Conservation (phyloP, 352 stramenopile species). For the Globisporangium cederbergense region DNA sequence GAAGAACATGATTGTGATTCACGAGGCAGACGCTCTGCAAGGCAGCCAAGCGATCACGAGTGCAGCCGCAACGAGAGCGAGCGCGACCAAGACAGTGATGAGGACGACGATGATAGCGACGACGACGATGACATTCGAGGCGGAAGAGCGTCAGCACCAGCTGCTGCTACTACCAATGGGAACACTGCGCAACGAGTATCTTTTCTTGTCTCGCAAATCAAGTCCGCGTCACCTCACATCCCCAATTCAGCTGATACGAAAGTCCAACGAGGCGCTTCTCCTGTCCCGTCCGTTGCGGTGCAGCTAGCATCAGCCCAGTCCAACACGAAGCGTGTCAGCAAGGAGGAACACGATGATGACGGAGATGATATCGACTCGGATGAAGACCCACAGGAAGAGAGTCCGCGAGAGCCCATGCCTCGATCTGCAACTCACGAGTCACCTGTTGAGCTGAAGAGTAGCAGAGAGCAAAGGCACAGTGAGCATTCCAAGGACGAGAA, state of each 20-base stretch:
- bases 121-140: conserved; percentile 15
- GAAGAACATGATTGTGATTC: not conserved
- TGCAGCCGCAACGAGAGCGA: not conserved
- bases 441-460: not conserved
- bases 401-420: conserved; percentile 25
- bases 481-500: conserved; percentile 20
- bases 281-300: conserved; percentile 15
- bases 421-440: not conserved
- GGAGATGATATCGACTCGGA: conserved; percentile 26
- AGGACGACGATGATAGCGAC: conserved; percentile 9
- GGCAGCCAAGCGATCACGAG: not conserved
- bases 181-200: conserved; percentile 20
- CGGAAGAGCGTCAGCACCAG: not conserved
- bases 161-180: not conserved
- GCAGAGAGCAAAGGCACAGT: not conserved
- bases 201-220: conserved; percentile 62
- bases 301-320: not conserved
- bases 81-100: not conserved
- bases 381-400: conserved; percentile 37
- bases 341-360: conserved; percentile 21
- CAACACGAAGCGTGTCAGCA: not conserved
- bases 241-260: conserved; percentile 13
- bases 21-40: not conserved
- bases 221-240: conserved; percentile 29
- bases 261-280: not conserved